These are phyloP conservation scores for Monosporascus sp. DNA, from an alignment of 2,329 filamentous ascomycete genomes.

Conservation along the genomic window DNA sequence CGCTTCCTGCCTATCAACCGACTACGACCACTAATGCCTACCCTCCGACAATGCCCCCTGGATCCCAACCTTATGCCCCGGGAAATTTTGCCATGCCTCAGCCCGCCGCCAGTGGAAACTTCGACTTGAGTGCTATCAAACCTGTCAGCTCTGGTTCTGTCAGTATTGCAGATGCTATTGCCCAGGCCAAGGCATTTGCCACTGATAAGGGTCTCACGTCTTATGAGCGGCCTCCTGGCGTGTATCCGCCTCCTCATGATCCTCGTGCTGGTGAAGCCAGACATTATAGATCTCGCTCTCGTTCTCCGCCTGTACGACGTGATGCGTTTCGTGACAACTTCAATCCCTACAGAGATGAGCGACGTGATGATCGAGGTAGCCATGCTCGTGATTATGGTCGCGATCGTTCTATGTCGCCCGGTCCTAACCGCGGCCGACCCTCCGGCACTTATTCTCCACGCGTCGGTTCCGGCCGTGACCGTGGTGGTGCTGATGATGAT, in stretches of 20 bases:
- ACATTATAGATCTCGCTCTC: conserved; percentile 64
- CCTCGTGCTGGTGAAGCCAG: conserved; percentile 44
- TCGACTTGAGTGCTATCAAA: conserved; percentile 76
- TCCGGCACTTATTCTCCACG: conserved; percentile 55
- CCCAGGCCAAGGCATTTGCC: conserved; percentile 77
- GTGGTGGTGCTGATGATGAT: conserved; percentile 51
- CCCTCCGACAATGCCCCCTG: conserved; percentile 34
- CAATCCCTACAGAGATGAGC: conserved; percentile 82
- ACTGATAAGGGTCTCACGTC: conserved; percentile 68
- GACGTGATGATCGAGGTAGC: conserved; percentile 61
- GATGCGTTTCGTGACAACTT: conserved; percentile 70
- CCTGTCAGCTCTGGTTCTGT: conserved; percentile 76
- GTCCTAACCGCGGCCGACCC: conserved; percentile 44
- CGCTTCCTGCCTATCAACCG: conserved; percentile 27
- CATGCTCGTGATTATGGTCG: conserved; percentile 53
- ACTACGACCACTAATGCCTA: conserved; percentile 34
- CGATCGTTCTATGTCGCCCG: conserved; percentile 70
- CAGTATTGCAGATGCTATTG: conserved; percentile 78
- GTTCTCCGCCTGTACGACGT: conserved; percentile 63
- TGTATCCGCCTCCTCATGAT: conserved; percentile 32
- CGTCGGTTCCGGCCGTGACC: conserved; percentile 40
- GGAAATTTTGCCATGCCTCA: conserved; percentile 52
- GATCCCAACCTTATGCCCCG: conserved; percentile 31
- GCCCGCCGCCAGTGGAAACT: conserved; percentile 67
- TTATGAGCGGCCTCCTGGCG: conserved; percentile 53